Conservation (phyloP, 345 rosid genomes). For the Eucalyptus victrix region DNA sequence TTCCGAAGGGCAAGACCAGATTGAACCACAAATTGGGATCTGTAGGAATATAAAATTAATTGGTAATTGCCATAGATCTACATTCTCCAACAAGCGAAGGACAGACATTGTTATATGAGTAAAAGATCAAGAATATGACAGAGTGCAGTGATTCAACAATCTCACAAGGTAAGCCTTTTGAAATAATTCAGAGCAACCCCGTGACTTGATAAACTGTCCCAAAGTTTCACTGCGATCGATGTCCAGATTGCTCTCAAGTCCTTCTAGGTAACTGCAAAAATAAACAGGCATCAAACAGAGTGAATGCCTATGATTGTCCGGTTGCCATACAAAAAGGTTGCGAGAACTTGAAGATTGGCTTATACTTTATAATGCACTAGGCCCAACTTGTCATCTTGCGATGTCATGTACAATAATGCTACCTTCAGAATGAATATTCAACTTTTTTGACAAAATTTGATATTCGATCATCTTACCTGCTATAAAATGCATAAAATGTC, state of each 20-base stretch:
- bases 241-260: conserved; percentile 53
- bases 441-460: too few relatives aligned
- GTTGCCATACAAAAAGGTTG: neutral
- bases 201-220: conserved; percentile 47
- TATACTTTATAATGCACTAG: neutral
- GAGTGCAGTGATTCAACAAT: neutral
- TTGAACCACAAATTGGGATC: conserved; percentile 81
- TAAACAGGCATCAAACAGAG: neutral
- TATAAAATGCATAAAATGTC: too few relatives aligned
- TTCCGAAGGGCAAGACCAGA: conserved; percentile 77
- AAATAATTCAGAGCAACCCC: conserved; percentile 72
- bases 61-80: neutral
- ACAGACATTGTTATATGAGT: neutral
- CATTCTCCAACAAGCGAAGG: neutral
- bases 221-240: conserved; percentile 48
- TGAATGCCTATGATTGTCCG: neutral
- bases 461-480: too few relatives aligned
- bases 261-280: conserved; percentile 41
- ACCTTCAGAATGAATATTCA: too few relatives aligned
- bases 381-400: neutral
- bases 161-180: conserved; percentile 85
- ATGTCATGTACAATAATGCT: neutral
- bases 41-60: neutral
- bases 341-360: neutral
- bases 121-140: neutral